These are phyloP conservation scores for Cercis canadensis DNA, from an alignment of 306 rosid genomes.

Conservation along the genomic window DNA sequence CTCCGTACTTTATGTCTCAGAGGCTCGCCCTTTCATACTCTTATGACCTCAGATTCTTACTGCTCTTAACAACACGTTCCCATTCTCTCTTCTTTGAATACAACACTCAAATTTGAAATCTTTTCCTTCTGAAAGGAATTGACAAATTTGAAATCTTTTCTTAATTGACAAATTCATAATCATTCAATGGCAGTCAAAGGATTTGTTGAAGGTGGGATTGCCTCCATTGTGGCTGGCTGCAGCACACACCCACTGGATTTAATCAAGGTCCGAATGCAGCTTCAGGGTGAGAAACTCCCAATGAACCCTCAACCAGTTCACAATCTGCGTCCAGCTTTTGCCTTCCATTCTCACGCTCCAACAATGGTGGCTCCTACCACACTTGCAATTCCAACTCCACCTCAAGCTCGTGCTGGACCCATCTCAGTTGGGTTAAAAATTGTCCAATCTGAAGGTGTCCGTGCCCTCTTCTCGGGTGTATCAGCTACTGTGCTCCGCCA, in stretches of 20 bases:
- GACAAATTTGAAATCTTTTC: no score
- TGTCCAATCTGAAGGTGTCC: slow-evolving; percentile 54
- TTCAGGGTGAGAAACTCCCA: slow-evolving; percentile 60
- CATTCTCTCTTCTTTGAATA: no score
- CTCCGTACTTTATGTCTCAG: no score
- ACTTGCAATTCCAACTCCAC: slow-evolving; percentile 2
- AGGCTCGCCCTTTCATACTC: no score
- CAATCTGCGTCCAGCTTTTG: slow-evolving; percentile 63
- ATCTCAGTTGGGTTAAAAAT: slow-evolving; percentile 57
- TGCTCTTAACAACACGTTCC: no score
- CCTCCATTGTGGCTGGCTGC: slow-evolving; percentile 69
- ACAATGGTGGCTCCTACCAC: slow-evolving; percentile 22
- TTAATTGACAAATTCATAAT: neutral
- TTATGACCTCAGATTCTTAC: no score
- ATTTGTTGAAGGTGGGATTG: slow-evolving; percentile 67
- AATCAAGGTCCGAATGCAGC: slow-evolving; percentile 90
- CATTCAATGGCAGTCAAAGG: slow-evolving; percentile 51
- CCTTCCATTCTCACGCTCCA: slow-evolving; percentile 43
- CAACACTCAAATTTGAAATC: no score
- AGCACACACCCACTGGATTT: slow-evolving; percentile 75
- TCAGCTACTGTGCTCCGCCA: slow-evolving; percentile 88
- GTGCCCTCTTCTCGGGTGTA: slow-evolving; percentile 72
- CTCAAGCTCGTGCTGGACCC: slow-evolving; percentile 46
- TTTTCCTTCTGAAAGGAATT: no score
- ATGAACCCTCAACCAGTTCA: slow-evolving; percentile 32